Evolutionary conservation across 2,329 filamentous ascomycete species (phyloP), one percentile per base, ranked within the genome.

Genomic region (Aureobasidium sp.): DNA sequence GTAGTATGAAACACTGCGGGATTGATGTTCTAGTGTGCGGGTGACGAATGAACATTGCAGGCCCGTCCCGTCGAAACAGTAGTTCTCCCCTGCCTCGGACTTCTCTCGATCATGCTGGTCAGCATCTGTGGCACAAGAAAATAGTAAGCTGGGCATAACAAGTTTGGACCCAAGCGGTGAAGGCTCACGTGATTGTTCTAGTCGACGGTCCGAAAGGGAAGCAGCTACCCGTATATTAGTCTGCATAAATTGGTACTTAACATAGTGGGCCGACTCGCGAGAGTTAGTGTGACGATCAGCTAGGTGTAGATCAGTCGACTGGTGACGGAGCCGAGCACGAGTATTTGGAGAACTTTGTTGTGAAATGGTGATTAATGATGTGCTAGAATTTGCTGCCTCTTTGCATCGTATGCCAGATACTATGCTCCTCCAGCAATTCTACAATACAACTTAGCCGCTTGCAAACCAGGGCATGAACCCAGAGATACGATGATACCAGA

Each of bases 241-340:
- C 55, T 36, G 42, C 55, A 59, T 47, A 47, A 5, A 59, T 59
- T 36, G 31, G 36, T 59, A 42, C 29, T 59, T 59, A 47, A 47
- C 36, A 59, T 25, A 59, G 55, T 59, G 55, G 42, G 55, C 55
- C n/a, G 42, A 47, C 55, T 59, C 55, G 55, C 25, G 42, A 36
- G 25, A 33, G 42, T 13, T n/a, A n/a, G 7, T 29, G 47, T 59
- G 55, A 59, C 55, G 42, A 59, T 59, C 55, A 36, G 25, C 51
- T 18, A 10, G 31, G 40, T 36, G 51, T n/a, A n/a, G n/a, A 54
- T 8, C 51, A 31, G 40, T 40, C 51, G 18, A 2, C n/a, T 31
- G 31, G 29, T 40, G 25, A 33, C 45, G 55, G 29, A 47, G 31
- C 42, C 42, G 55, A 59, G 55, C 27, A 47, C 11, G 29, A 20